phyloP scores from a whole-genome alignment of 2,329 filamentous ascomycete species.

The Trichoderma sp. region DNA sequence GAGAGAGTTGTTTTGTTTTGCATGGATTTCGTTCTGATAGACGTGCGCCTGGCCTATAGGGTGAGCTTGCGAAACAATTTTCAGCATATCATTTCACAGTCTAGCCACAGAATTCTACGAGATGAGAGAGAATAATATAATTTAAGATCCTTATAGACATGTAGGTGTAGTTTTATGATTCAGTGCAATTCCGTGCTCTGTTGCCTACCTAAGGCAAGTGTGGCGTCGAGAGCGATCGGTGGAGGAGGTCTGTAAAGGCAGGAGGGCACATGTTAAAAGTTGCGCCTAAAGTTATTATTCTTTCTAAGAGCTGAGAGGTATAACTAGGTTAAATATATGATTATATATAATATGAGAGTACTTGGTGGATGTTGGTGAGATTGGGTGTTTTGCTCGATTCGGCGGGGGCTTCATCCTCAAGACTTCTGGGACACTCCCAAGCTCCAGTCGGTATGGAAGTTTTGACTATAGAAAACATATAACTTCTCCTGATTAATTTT shows the following conservation, averaged over 20 bases:
- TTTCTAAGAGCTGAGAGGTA: not conserved
- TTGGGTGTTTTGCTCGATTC: not conserved
- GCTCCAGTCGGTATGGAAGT: not conserved
- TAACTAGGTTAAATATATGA: no score
- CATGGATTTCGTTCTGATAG: no score
- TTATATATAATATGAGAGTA: not conserved
- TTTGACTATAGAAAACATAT: not conserved
- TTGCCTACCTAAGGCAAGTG: not conserved
- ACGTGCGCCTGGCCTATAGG: no score
- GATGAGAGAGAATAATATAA: no score
- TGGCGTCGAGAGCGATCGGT: not conserved
- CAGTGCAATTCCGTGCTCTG: no score
- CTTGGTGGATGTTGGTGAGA: not conserved
- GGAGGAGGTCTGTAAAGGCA: not conserved
- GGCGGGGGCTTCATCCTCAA: not conserved
- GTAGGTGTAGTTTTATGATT: no score
- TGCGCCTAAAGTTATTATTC: not conserved
- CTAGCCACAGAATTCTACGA: no score
- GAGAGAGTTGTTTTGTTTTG: no score
- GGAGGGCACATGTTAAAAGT: not conserved
- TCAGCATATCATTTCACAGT: no score
- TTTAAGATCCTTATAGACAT: no score
- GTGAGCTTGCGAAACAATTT: no score
- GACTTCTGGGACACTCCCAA: not conserved
- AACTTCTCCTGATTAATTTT: no score